phyloP scores from a whole-genome alignment of 306 rosid genomes.

The Leucaena leucocephala region DNA sequence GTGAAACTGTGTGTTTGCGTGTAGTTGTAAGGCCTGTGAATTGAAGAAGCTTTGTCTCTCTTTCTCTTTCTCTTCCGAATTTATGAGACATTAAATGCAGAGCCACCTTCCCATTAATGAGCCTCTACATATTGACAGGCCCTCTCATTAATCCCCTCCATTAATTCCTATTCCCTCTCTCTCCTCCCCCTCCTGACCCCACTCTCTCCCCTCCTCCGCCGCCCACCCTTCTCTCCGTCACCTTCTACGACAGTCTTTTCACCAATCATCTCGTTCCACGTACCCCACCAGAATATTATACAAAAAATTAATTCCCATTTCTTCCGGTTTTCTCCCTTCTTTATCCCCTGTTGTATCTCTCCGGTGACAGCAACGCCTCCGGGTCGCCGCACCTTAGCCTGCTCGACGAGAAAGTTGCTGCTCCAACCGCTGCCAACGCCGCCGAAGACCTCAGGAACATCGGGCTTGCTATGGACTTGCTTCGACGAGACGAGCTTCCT shows the following conservation, averaged over 20 bases:
- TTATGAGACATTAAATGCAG: conserved; percentile 40
- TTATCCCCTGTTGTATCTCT: conserved; percentile 73
- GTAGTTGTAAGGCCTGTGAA: not conserved
- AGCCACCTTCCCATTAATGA: conserved; percentile 45
- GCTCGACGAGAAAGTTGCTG: conserved; percentile 75
- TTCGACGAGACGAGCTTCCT: conserved; percentile 75
- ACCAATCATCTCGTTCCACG: conserved; percentile 51
- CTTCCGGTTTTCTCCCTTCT: not conserved
- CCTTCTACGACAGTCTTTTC: conserved; percentile 49
- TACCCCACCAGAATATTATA: conserved; percentile 29
- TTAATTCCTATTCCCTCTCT: conserved; percentile 31
- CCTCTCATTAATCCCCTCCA: conserved; percentile 43
- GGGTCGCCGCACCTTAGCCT: conserved; percentile 91
- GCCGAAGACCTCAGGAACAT: conserved; percentile 77
- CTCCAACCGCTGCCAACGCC: conserved; percentile 33
- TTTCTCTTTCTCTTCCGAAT: not conserved
- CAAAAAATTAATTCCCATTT: not conserved
- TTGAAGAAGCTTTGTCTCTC: not conserved
- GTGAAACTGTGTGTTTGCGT: not conserved
- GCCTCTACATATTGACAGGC: conserved; percentile 44
- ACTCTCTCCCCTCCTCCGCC: not conserved
- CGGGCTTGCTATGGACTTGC: conserved; percentile 86
- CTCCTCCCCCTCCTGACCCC: not conserved
- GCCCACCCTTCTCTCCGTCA: conserved; percentile 48
- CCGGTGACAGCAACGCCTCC: conserved; percentile 87